Conservation (phyloP, 257 asterid species). For the Solanum chiquidenum region DNA sequence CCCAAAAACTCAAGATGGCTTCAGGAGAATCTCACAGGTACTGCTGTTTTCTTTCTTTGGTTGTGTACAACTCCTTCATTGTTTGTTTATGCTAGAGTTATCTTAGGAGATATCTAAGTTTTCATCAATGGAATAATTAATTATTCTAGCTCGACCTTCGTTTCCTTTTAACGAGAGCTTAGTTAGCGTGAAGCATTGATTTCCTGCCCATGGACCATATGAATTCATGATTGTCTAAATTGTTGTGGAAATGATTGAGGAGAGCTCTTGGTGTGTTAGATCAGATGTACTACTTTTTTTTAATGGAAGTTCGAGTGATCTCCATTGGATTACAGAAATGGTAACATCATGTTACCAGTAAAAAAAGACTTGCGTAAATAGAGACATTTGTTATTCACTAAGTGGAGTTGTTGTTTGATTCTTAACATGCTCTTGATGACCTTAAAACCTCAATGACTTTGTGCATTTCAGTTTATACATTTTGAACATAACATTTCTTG, state of each 20-base stretch:
- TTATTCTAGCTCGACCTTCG: neutral
- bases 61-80: neutral
- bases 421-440: neutral
- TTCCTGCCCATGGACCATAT: neutral
- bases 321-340: neutral
- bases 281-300: neutral
- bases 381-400: neutral
- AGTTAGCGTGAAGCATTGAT: neutral
- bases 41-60: neutral
- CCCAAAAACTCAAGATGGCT: constrained; percentile 98
- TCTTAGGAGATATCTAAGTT: neutral
- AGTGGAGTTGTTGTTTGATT: neutral
- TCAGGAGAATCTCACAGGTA: constrained; percentile 95
- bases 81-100: neutral
- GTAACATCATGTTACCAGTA: neutral
- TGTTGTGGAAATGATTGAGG: neutral
- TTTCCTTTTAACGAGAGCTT: neutral
- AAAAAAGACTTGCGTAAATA: neutral
- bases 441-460: neutral
- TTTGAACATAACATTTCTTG: neutral
- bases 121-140: neutral
- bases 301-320: neutral
- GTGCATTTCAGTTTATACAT: neutral
- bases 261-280: neutral
- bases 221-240: neutral